phyloP scores from a whole-genome alignment of 2,329 filamentous ascomycete species.

The Nemania bipapillata region DNA sequence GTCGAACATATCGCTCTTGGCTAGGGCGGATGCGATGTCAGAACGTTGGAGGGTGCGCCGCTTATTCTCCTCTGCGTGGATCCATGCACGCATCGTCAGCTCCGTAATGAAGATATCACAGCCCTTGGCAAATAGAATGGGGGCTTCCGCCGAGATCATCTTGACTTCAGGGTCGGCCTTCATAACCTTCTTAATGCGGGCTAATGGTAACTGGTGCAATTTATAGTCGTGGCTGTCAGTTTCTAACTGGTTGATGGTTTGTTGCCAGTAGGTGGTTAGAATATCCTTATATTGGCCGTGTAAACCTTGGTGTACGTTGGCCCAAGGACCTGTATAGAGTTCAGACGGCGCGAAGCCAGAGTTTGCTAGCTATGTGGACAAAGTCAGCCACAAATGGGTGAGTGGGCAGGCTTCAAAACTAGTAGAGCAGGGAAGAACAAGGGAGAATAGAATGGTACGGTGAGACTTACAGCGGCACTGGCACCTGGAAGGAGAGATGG shows the following conservation, averaged over 20 bases:
- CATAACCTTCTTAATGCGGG: constrained; percentile 99
- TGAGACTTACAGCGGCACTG: constrained; percentile 58
- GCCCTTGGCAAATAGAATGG: constrained; percentile 96
- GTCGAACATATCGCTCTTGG: constrained; percentile 99
- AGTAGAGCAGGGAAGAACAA: constrained; percentile 31
- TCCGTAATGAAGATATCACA: constrained; percentile 99
- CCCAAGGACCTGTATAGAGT: constrained; percentile 93
- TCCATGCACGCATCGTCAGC: constrained; percentile 99
- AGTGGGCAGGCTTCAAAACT: constrained; percentile 20
- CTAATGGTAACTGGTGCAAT: constrained; percentile 92
- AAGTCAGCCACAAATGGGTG: constrained; percentile 39
- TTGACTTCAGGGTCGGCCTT: constrained; percentile 99
- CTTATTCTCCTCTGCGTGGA: constrained; percentile 99
- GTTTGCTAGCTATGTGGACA: constrained; percentile 74
- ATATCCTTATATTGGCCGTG: constrained; percentile 95
- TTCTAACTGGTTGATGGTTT: constrained; percentile 95
- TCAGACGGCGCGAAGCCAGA: constrained; percentile 92
- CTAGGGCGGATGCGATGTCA: constrained; percentile 93
- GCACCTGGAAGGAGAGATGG: constrained; percentile 57
- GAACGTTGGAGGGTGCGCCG: constrained; percentile 92
- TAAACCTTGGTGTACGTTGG: constrained; percentile 96
- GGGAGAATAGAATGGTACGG: constrained; percentile 23
- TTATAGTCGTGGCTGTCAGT: constrained; percentile 98
- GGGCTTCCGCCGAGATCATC: constrained; percentile 99
- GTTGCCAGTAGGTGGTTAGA: constrained; percentile 98